Base-by-base conservation (phyloP, 495 filamentous ascomycete species). In the Clohesyomyces aquaticus region DNA sequence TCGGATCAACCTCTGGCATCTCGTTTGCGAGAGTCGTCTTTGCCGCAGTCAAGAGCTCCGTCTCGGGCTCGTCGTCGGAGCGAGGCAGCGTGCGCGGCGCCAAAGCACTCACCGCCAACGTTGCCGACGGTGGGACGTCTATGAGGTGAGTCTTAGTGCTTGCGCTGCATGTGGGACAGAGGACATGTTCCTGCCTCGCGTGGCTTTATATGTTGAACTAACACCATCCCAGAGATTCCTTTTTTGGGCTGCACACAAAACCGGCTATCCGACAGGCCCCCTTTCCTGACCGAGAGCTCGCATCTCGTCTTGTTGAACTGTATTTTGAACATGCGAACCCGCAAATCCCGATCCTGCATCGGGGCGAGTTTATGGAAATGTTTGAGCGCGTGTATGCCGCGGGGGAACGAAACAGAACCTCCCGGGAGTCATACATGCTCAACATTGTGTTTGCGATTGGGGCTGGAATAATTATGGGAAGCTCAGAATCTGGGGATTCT, bases 371-470 rank as follows among this genome's bases (percentile, higher is more conserved):
- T 70, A 89, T 90, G 83, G 79, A 85, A 35, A 83, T 96, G 75
- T 84, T 97, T 61, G 86, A 95, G 32, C 81, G 83, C 45, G 90
- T 90, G 0, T 98, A 94, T 73, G 78, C 81, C 2, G 77, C 84
- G 8, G 84, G 87, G 32, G 84, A 84, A 54, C 84, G 85, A 59
- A 83, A 83, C 57, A 83, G 91, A 27, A 90, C 88, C 19, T 85
- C 93, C 8, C 84, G 90, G 52, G 92, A 96, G 74, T 83, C 92
- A 14, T 98, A 97, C 72, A 85, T 92, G 74, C 81, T 97, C 49
- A 96, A 96, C 74, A 97, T 98, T 74, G 93, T 97, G n/a, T 98
- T 93, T 77, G 93, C 93, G 4, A 96, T 97, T 63, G 93, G 93
- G 9, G 89, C 91, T 12, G 93, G 92, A 0, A 96, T 96, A 66